phyloP scores from a whole-genome alignment of 2,329 filamentous ascomycete genomes.

The Fusarium staphyleae region DNA sequence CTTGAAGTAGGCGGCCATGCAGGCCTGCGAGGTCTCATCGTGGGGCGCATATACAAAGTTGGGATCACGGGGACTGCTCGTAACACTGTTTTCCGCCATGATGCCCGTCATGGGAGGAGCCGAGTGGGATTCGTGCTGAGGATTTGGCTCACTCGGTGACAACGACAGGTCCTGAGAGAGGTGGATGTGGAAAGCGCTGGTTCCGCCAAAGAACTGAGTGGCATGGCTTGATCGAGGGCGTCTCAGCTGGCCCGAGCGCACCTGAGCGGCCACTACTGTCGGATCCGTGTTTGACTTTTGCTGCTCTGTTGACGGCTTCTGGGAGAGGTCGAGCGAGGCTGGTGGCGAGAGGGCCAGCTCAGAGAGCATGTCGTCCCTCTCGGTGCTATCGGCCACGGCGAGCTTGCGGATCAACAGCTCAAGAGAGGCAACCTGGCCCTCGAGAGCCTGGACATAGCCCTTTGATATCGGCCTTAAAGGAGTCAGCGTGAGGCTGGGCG shows the following conservation, averaged over 20 bases:
- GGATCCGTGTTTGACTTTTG: constrained; percentile 40
- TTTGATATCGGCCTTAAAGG: constrained; percentile 52
- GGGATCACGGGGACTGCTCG: constrained; percentile 31
- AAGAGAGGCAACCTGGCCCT: constrained; percentile 55
- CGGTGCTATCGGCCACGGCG: constrained; percentile 48
- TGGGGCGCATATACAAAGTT: constrained; percentile 51
- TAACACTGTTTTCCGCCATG: constrained; percentile 18
- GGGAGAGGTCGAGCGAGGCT: constrained; percentile 22
- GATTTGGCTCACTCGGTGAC: constrained; percentile 17
- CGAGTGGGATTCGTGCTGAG: constrained; percentile 23
- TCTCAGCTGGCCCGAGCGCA: constrained; percentile 47
- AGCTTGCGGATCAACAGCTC: constrained; percentile 55
- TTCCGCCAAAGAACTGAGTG: constrained; percentile 57
- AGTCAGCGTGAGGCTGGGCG: neutral
- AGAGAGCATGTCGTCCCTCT: constrained; percentile 53
- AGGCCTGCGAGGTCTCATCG: constrained; percentile 52
- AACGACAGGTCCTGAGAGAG: constrained; percentile 42
- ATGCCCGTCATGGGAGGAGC: constrained; percentile 14
- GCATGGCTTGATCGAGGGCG: constrained; percentile 51
- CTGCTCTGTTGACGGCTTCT: constrained; percentile 27
- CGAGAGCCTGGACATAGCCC: constrained; percentile 56
- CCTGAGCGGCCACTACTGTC: constrained; percentile 44
- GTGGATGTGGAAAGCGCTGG: constrained; percentile 54
- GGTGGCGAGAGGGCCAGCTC: constrained; percentile 43
- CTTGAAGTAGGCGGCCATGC: constrained; percentile 58